Conservation (phyloP, 805 yeast species). For the Cyberlindnera samutprakarnensis region DNA sequence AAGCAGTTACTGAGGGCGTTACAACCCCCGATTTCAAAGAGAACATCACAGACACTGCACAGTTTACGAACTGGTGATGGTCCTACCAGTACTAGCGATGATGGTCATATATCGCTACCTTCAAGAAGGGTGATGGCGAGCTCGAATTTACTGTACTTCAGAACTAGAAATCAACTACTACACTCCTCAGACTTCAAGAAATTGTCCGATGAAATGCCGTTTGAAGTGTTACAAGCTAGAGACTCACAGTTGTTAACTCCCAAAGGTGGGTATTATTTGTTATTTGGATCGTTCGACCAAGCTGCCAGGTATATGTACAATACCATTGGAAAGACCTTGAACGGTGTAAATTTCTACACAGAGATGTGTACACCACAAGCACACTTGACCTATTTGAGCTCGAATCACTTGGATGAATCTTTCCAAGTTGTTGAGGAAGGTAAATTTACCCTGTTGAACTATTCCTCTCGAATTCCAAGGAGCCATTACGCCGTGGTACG, state of each 20-base stretch:
- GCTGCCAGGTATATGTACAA: constrained; percentile 49
- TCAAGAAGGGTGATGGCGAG: constrained; percentile 1
- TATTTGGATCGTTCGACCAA: constrained; percentile 38
- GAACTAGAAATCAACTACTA: constrained; percentile 32
- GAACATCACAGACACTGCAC: neutral
- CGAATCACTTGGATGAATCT: constrained; percentile 2
- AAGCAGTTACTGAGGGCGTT: constrained; percentile 23
- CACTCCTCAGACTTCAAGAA: constrained; percentile 32
- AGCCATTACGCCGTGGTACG: constrained; percentile 30
- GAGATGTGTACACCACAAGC: constrained; percentile 32
- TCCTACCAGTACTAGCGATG: neutral
- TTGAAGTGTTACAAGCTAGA: constrained; percentile 42
- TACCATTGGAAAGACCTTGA: constrained; percentile 38
- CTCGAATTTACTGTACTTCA: constrained; percentile 31
- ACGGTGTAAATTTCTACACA: constrained; percentile 41
- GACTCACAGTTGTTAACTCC: constrained; percentile 36
- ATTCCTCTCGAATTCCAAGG: constrained; percentile 3
- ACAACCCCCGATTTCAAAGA: constrained; percentile 34
- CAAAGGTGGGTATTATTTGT: constrained; percentile 43
- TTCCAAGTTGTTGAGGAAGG: neutral
- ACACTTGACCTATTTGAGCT: constrained; percentile 2
- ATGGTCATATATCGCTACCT: neutral
- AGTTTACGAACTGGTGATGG: neutral
- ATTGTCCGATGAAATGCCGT: constrained; percentile 13
- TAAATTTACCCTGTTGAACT: neutral